A percentile compares a stretch with the other conserved stretches of the same genome.
Conservation (phyloP, 352 stramenopile genomes). For the Phytophthora litchii region DNA sequence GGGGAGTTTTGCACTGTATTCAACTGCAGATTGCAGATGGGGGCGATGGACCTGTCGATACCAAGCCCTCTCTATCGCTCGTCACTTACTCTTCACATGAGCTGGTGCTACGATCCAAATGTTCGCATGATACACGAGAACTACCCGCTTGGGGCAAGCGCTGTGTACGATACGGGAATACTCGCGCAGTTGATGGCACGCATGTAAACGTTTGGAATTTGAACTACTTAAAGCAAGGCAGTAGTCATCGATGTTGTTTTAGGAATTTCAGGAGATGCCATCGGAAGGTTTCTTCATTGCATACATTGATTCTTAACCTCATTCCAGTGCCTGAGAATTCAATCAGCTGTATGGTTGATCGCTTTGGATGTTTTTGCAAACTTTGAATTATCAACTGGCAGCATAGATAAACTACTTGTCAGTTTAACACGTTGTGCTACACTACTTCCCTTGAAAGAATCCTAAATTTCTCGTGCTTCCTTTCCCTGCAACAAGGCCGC, state of each 20-base stretch:
- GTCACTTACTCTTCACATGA: conserved; percentile 22
- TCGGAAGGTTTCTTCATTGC: no score
- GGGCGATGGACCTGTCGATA: conserved; percentile 8
- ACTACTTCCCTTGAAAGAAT: not conserved
- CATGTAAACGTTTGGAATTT: not conserved
- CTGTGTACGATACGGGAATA: not conserved
- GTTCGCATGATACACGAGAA: conserved; percentile 11
- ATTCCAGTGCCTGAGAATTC: no score
- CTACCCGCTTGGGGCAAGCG: conserved; percentile 1
- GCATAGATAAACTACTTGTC: no score
- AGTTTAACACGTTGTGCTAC: no score
- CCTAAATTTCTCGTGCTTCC: conserved; percentile 9
- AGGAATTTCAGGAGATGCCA: no score
- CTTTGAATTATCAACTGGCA: no score
- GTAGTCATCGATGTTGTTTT: not conserved
- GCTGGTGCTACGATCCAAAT: conserved; percentile 29
- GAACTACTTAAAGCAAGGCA: not conserved
- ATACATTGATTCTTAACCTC: no score
- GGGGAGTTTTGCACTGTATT: not conserved
- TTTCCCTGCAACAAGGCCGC: conserved; percentile 18
- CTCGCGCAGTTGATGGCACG: not conserved
- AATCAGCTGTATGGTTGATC: no score
- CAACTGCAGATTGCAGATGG: conserved; percentile 28
- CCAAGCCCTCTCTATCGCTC: conserved; percentile 22
- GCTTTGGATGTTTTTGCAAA: no score